phyloP scores from a whole-genome alignment of 2,329 filamentous ascomycete species.

The Exophiala aquamarina region DNA sequence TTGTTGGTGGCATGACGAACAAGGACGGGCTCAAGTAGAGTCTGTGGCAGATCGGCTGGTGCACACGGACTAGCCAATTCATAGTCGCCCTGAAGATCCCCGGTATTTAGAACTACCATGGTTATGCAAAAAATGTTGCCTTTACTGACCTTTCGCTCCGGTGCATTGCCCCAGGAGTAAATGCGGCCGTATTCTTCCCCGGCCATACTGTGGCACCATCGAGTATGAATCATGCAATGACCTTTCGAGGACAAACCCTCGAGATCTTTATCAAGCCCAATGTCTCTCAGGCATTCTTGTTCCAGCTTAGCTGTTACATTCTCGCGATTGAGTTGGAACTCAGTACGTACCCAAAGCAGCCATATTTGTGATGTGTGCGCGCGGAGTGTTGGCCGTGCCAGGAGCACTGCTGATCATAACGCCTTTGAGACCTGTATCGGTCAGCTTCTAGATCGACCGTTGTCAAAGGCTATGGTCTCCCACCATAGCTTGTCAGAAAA shows the following conservation, averaged over 20 bases:
- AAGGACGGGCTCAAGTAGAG: constrained; percentile 42
- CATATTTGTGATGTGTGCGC: constrained; percentile 24
- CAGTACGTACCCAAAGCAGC: constrained; percentile 23
- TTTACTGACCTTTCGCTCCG: constrained; percentile 35
- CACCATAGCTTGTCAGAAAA: constrained; percentile 36
- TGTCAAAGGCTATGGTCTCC: constrained; percentile 3
- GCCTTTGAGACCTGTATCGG: constrained; percentile 11
- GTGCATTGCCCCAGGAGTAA: constrained; percentile 43
- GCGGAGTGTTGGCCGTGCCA: constrained; percentile 18
- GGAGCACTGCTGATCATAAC: constrained; percentile 14
- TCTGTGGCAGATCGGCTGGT: constrained; percentile 45
- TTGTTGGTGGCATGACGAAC: constrained; percentile 36
- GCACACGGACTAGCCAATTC: constrained; percentile 40
- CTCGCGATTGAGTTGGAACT: neutral
- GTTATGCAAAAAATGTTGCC: neutral
- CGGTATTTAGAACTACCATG: neutral
- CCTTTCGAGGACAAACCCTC: constrained; percentile 31
- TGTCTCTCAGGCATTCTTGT: constrained; percentile 44
- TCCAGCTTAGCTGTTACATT: neutral
- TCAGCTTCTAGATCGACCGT: neutral
- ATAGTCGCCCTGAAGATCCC: constrained; percentile 37
- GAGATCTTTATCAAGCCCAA: constrained; percentile 41
- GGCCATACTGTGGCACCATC: constrained; percentile 44
- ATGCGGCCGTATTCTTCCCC: constrained; percentile 45
- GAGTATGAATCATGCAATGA: constrained; percentile 38